Evolutionary conservation across 2,329 filamentous ascomycete species (phyloP), one percentile per base, ranked within the genome.

Genomic region (Phaeoacremonium minimum): DNA sequence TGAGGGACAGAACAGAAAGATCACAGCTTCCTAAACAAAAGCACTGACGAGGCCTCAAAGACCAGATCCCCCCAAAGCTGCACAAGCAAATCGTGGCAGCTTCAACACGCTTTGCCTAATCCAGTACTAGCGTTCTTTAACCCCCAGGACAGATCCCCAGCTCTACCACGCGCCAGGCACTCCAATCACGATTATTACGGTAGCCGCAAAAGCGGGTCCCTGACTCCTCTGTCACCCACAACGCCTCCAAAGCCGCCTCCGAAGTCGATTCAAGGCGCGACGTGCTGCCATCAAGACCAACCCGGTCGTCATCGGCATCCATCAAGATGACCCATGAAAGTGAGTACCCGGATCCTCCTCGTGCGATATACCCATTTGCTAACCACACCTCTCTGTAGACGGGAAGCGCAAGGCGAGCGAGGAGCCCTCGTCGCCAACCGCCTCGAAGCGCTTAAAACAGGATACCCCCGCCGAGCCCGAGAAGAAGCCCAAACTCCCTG

Each of bases 331-430:
- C 9, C 9, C 9, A 26, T 26, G 22, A 26, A n/a, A 26, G 22
- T 26, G n/a, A 26, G 22, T 26, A 9, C 2, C n/a, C 22, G 9
- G 9, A n/a, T n/a, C 22, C 22, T 9, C 22, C 22, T 26, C 9
- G 9, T 26, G 22, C 22, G 9, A 26, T 26, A 26, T n/a, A 26
- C 9, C 22, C 9, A 26, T 26, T n/a, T n/a, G n/a, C 22, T 26
- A 26, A 26, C 22, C 9, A n/a, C 22, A 9, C 22, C n/a, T n/a
- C 22, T n/a, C 30, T 17, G 26, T 41, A 75, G 74, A 67, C 50
- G 69, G 63, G 28, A 90, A 90, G 70, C 83, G 85, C 59, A 89
- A 89, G 63, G 84, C 85, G 4, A 70, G 68, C 33, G 77, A 84
- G 47, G 81, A 85, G 45, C 75, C 78, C 31, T 65, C 72, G 37